Evolutionary conservation across 352 stramenopile species (phyloP).

Genomic region (Phytopythium aichiense): DNA sequence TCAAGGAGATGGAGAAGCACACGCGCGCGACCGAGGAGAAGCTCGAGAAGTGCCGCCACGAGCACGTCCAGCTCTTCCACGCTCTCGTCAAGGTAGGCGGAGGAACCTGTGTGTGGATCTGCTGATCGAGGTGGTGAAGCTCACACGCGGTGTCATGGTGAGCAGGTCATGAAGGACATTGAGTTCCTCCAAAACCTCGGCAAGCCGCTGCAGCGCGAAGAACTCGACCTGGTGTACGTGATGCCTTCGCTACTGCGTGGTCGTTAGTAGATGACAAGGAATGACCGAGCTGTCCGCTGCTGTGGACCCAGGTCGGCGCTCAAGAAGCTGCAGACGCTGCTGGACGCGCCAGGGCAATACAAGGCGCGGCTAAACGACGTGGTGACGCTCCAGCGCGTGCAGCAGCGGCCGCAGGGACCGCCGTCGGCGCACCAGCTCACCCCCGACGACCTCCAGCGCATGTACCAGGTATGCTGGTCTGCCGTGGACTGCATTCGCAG

Average conservation of each 20-base stretch:
- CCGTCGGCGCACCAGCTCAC: slow-evolving; percentile 50
- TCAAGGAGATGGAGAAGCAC: slow-evolving; percentile 81
- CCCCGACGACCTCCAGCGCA: slow-evolving; percentile 65
- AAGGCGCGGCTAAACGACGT: slow-evolving; percentile 82
- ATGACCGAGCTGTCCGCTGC: not conserved
- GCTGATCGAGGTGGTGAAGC: not conserved
- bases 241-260: not conserved
- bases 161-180: slow-evolving; percentile 82
- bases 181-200: slow-evolving; percentile 83
- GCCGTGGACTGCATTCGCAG: not conserved
- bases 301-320: slow-evolving; percentile 50
- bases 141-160: not conserved
- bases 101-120: no score
- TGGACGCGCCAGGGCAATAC: slow-evolving; percentile 83
- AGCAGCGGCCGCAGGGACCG: slow-evolving; percentile 36
- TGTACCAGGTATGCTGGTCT: slow-evolving; percentile 52
- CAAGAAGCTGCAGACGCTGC: slow-evolving; percentile 79
- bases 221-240: slow-evolving; percentile 77
- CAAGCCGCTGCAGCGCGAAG: slow-evolving; percentile 77
- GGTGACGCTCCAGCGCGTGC: slow-evolving; percentile 66
- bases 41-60: slow-evolving; percentile 77
- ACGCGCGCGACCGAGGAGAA: slow-evolving; percentile 81
- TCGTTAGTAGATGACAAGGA: not conserved
- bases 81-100: slow-evolving; percentile 60
- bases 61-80: slow-evolving; percentile 83